Conservation (phyloP, 148 eudicot species). For the Amaranthus cruentus region DNA sequence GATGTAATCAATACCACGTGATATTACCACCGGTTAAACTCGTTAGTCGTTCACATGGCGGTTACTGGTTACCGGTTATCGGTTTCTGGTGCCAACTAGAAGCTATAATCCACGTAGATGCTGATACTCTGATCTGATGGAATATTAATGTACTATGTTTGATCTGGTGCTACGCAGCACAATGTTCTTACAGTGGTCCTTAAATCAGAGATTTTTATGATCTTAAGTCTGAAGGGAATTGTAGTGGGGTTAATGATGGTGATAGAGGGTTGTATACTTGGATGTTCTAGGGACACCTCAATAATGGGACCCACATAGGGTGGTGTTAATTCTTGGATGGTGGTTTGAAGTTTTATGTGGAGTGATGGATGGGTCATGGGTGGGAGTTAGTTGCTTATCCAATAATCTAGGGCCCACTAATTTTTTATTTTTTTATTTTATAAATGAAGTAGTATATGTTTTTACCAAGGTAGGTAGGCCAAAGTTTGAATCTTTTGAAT, state of each 20-base stretch:
- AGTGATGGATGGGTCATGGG: slow-evolving; percentile 18
- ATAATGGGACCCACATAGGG: slow-evolving; percentile 5
- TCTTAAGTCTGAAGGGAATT: not conserved
- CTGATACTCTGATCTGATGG: slow-evolving; percentile 6
- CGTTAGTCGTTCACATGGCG: not conserved
- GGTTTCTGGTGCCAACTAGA: not conserved
- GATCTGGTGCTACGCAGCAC: not conserved
- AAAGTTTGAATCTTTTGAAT: slow-evolving; percentile 21
- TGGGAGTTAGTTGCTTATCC: slow-evolving; percentile 14
- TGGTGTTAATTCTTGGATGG: slow-evolving; percentile 15
- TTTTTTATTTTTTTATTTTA: not conserved
- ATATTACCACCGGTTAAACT: not conserved
- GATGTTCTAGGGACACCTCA: not conserved
- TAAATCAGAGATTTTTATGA: slow-evolving; percentile 14
- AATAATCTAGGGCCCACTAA: slow-evolving; percentile 21
- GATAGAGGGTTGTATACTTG: slow-evolving; percentile 5
- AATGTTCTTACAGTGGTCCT: not conserved
- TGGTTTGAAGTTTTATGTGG: slow-evolving; percentile 19
- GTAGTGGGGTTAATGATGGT: not conserved
- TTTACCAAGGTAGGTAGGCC: slow-evolving; percentile 9
- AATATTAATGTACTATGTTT: not conserved
- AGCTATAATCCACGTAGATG: slow-evolving; percentile 14
- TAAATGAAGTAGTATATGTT: too few relatives aligned
- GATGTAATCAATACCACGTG: not conserved
- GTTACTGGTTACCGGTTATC: not conserved